These are phyloP conservation scores for Musa schizocarpa DNA, from an alignment of 176 grass and related monocot genomes.

Conservation along the genomic window DNA sequence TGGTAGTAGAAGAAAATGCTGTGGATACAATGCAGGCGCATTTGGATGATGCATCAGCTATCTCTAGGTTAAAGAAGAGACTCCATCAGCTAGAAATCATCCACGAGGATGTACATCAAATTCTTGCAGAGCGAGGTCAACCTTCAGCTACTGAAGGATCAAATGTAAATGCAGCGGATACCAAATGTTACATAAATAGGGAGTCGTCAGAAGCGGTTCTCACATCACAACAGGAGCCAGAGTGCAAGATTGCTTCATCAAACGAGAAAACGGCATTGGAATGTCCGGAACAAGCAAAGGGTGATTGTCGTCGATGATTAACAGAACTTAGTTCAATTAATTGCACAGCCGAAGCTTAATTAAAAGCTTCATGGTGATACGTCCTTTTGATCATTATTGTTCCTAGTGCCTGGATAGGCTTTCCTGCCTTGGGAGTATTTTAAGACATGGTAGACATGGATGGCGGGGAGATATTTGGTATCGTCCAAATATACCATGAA, in stretches of 20 bases:
- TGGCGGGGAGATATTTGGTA: too few species aligned
- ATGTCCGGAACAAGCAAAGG: too few species aligned
- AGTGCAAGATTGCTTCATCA: background rate
- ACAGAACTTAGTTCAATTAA: too few species aligned
- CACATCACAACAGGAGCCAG: background rate
- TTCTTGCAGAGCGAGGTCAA: slow-evolving; percentile 34
- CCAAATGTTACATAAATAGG: background rate
- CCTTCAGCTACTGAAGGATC: background rate
- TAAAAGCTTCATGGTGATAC: too few species aligned
- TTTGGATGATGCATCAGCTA: slow-evolving; percentile 45
- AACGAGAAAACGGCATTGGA: background rate
- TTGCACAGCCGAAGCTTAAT: too few species aligned
- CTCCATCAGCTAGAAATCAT: slow-evolving; percentile 49
- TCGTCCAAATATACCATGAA: too few species aligned
- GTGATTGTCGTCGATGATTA: too few species aligned
- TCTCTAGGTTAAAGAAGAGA: slow-evolving; percentile 38
- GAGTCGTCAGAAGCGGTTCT: background rate
- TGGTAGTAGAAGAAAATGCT: slow-evolving; percentile 49
- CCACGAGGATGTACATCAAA: slow-evolving; percentile 32
- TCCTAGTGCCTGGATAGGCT: too few species aligned
- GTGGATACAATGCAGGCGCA: slow-evolving; percentile 43
- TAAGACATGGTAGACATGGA: too few species aligned
- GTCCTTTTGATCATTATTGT: too few species aligned
- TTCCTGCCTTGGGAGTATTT: too few species aligned
- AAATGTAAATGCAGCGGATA: background rate